Conservation (phyloP, 139 green algal species). For the Chlorella ohadii region DNA sequence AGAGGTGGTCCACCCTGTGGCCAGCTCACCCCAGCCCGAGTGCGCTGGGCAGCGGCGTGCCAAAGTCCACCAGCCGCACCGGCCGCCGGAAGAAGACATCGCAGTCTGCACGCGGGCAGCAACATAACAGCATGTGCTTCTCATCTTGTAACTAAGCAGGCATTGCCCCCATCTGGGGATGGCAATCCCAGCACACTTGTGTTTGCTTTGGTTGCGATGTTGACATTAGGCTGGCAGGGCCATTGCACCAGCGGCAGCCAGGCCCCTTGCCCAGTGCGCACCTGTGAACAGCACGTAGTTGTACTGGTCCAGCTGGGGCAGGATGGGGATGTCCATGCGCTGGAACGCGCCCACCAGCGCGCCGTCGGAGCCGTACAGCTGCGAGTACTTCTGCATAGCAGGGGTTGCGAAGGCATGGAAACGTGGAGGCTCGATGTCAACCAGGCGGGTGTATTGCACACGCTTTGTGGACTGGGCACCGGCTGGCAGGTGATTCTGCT, state of each 20-base stretch:
- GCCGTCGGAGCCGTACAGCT: slow-evolving; percentile 19
- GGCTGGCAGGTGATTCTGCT: too few relatives aligned
- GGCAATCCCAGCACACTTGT: too few relatives aligned
- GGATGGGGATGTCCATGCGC: slow-evolving; percentile 34
- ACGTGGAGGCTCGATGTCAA: too few relatives aligned
- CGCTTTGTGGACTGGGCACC: too few relatives aligned
- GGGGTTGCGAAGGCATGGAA: neutral
- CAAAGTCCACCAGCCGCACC: slow-evolving; percentile 27
- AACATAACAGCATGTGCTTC: neutral
- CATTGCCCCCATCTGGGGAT: too few relatives aligned
- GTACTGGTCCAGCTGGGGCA: slow-evolving; percentile 26
- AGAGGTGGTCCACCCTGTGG: neutral
- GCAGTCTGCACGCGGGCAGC: slow-evolving; percentile 4
- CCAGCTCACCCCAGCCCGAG: slow-evolving; percentile 21
- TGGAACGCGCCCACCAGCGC: slow-evolving; percentile 22
- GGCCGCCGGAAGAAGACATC: slow-evolving; percentile 24
- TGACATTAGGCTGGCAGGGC: too few relatives aligned
- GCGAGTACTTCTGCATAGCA: neutral
- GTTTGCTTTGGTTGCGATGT: too few relatives aligned
- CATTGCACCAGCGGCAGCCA: too few relatives aligned
- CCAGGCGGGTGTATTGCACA: too few relatives aligned
- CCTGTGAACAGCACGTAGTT: slow-evolving; percentile 31
- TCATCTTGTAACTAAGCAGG: too few relatives aligned
- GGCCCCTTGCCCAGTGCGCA: neutral
- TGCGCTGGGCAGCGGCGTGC: slow-evolving; percentile 8